These are phyloP conservation scores for Pseudognaphalium luteoalbum DNA, from an alignment of 129 eudicot genomes.

Conservation along the genomic window DNA sequence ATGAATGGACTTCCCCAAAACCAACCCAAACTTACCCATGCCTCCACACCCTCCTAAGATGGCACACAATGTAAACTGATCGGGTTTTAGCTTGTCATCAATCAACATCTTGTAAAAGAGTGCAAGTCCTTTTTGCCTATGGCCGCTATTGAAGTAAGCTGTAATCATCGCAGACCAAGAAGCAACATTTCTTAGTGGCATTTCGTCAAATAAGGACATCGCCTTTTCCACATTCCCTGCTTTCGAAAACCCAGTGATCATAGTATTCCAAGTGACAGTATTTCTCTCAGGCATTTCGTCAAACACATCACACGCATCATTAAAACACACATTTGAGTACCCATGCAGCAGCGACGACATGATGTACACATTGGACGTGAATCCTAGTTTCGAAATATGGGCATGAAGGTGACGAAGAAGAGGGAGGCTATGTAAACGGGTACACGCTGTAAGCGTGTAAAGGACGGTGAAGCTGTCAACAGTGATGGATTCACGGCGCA, in stretches of 20 bases:
- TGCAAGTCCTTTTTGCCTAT: slow-evolving; percentile 32
- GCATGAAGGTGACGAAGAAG: slow-evolving; percentile 54
- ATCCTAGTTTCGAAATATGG: slow-evolving; percentile 56
- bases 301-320: slow-evolving; percentile 49
- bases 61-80: slow-evolving; percentile 42
- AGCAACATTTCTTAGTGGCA: slow-evolving; percentile 47
- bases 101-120: slow-evolving; percentile 44
- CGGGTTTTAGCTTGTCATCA: slow-evolving; percentile 47
- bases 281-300: slow-evolving; percentile 69
- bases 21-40: slow-evolving; percentile 50
- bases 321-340: slow-evolving; percentile 27
- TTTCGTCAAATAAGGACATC: slow-evolving; percentile 42
- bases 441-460: slow-evolving; percentile 49
- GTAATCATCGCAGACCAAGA: slow-evolving; percentile 67
- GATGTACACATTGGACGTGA: slow-evolving; percentile 44
- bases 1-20: slow-evolving; percentile 53
- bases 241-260: slow-evolving; percentile 52
- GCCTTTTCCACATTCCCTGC: slow-evolving; percentile 40
- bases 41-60: slow-evolving; percentile 45
- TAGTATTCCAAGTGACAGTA: slow-evolving; percentile 61
- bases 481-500: slow-evolving; percentile 43
- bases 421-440: slow-evolving; percentile 39
- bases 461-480: slow-evolving; percentile 51
- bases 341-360: slow-evolving; percentile 49
- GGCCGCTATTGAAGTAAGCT: slow-evolving; percentile 34